Conservation (phyloP, 139 green algal genomes). For the Pycnococcus provasolii region DNA sequence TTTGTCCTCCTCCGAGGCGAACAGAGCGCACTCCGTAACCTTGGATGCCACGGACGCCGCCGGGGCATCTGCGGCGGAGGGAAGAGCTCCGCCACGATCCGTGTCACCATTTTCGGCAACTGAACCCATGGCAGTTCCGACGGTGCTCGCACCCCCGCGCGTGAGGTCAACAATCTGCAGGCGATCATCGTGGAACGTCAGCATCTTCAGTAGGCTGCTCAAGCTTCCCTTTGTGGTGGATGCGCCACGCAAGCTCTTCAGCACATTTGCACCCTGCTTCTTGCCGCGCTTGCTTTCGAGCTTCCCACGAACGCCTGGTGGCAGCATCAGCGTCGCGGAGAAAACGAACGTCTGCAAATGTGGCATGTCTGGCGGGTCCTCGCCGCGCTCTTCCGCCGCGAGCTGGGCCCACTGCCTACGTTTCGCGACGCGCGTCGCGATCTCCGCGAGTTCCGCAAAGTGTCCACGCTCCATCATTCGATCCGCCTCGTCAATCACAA, state of each 20-base stretch:
- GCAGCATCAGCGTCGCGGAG: conserved; percentile 87
- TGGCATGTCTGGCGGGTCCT: conserved; percentile 10
- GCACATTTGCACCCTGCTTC: background rate
- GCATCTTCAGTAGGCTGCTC: conserved; percentile 6
- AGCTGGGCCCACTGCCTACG: background rate
- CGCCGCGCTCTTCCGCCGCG: conserved; percentile 1
- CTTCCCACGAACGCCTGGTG: conserved; percentile 32
- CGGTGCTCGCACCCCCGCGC: background rate
- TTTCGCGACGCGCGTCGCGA: conserved; percentile 42
- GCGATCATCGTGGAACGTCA: conserved; percentile 8
- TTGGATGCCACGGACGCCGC: background rate
- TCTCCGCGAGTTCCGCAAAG: conserved; percentile 69
- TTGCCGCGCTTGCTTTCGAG: conserved; percentile 12
- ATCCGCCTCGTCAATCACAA: conserved; percentile 93
- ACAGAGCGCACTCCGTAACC: background rate
- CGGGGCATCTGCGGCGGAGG: conserved; percentile 5
- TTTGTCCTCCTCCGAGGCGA: conserved; percentile 46
- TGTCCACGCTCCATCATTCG: conserved; percentile 74
- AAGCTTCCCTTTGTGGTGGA: background rate
- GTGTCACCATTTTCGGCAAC: conserved; percentile 35
- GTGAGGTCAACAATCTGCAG: conserved; percentile 12
- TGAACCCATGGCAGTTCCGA: conserved; percentile 50
- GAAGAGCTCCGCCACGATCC: background rate
- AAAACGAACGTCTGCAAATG: conserved; percentile 86
- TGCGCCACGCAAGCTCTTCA: background rate